A percentile compares a stretch with the other conserved stretches of the same genome.
phyloP scores from a whole-genome alignment of 1,284 basidiomycete genomes.

The Leccinum fallax region DNA sequence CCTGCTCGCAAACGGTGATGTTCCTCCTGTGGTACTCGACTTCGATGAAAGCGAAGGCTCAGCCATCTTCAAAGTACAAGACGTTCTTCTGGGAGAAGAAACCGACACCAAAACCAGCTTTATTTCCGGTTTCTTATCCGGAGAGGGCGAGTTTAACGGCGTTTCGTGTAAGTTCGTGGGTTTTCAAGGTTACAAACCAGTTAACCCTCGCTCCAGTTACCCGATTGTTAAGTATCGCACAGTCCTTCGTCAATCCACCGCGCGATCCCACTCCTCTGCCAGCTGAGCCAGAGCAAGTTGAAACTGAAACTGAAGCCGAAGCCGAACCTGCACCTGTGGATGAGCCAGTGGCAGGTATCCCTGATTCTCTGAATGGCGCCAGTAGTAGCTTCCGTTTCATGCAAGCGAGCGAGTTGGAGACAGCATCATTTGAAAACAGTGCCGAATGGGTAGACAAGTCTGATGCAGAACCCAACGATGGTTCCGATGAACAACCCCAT shows the following conservation, averaged over 20 bases:
- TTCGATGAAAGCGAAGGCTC: slow-evolving; percentile 54
- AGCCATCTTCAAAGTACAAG: slow-evolving; percentile 53
- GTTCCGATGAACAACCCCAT: slow-evolving; percentile 32
- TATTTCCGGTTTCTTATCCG: slow-evolving; percentile 56
- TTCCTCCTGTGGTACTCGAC: slow-evolving; percentile 45
- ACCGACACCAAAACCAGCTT: slow-evolving; percentile 49
- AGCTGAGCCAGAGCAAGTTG: slow-evolving; percentile 34
- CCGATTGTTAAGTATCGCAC: slow-evolving; percentile 57
- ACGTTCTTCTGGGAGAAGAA: slow-evolving; percentile 58
- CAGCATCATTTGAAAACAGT: slow-evolving; percentile 47
- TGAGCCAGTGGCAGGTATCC: slow-evolving; percentile 36
- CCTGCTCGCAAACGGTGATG: slow-evolving; percentile 51
- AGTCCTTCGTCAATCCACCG: slow-evolving; percentile 53
- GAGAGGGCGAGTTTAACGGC: slow-evolving; percentile 57
- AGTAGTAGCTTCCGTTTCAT: slow-evolving; percentile 69
- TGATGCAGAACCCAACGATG: slow-evolving; percentile 30
- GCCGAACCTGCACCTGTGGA: slow-evolving; percentile 10
- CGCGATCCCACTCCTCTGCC: slow-evolving; percentile 35
- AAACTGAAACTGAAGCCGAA: background rate
- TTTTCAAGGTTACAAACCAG: background rate
- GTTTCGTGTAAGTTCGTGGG: slow-evolving; percentile 53
- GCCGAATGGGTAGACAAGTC: slow-evolving; percentile 54
- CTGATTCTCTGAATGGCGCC: slow-evolving; percentile 40
- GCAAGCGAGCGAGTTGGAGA: slow-evolving; percentile 74
- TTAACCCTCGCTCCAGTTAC: slow-evolving; percentile 44